Percentiles rank a stretch among this genome's conserved stretches.
Conservation (phyloP, 2,329 filamentous ascomycete species). For the Dactylellina leptospora region DNA sequence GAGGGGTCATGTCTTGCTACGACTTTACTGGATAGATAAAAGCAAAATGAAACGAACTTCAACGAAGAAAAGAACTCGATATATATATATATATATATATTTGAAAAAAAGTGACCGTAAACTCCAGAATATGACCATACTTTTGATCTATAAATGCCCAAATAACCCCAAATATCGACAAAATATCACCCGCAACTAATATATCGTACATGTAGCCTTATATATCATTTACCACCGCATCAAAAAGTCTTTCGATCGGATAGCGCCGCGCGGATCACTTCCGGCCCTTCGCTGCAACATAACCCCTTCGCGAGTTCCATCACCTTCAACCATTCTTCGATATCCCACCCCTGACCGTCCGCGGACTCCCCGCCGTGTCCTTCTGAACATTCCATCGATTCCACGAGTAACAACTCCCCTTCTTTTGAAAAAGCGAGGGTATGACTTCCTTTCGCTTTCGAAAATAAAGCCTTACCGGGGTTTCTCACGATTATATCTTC, state of each 20-base stretch:
- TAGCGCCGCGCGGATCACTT: conserved; percentile 29
- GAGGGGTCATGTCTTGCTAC: conserved; percentile 4
- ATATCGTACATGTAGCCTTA: conserved; percentile 26
- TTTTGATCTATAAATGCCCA: conserved; percentile 18
- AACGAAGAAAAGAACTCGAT: neutral
- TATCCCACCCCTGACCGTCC: conserved; percentile 68
- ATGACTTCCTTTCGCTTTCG: conserved; percentile 38
- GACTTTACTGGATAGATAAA: conserved; percentile 51
- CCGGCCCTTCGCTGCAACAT: conserved; percentile 66
- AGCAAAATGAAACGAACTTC: conserved; percentile 26
- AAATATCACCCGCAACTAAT: neutral
- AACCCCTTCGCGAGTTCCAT: conserved; percentile 71
- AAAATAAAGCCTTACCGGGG: conserved; percentile 40
- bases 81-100: too few relatives aligned
- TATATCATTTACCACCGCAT: neutral
- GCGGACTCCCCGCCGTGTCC: conserved; percentile 28
- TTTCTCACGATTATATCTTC: conserved; percentile 17
- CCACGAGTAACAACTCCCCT: conserved; percentile 56
- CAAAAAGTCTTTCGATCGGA: conserved; percentile 30
- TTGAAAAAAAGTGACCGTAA: too few relatives aligned
- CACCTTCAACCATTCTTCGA: conserved; percentile 77
- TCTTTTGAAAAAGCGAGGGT: conserved; percentile 53
- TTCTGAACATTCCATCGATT: conserved; percentile 47
- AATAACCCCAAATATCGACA: neutral
- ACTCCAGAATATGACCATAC: conserved; percentile 31